A percentile compares a stretch with the other conserved stretches of the same genome.
phyloP scores from a whole-genome alignment of 2,329 filamentous ascomycete species.

The Pseudogymnoascus sp. region DNA sequence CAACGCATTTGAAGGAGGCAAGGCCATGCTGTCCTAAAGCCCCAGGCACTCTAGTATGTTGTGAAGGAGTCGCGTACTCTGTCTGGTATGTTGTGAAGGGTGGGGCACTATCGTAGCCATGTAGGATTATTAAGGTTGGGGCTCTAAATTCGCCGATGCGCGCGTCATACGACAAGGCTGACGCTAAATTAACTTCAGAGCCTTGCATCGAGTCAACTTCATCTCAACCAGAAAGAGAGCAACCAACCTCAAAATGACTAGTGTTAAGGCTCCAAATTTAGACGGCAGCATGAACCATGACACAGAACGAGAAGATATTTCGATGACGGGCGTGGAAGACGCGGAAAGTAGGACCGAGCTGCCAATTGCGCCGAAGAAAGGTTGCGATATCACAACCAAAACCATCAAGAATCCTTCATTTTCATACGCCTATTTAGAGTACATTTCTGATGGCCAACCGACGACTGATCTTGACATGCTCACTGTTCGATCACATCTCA shows the following conservation, averaged over 20 bases:
- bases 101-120: background rate
- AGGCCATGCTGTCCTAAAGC: background rate
- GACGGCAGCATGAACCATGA: background rate
- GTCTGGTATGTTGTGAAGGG: background rate
- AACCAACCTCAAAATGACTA: background rate
- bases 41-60: slow-evolving; percentile 31
- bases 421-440: slow-evolving; percentile 48
- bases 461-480: slow-evolving; percentile 46
- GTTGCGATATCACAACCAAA: slow-evolving; percentile 41
- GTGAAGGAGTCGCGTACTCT: slow-evolving; percentile 6
- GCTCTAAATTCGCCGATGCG: background rate
- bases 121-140: background rate
- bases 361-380: slow-evolving; percentile 13
- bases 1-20: slow-evolving; percentile 47
- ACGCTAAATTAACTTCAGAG: slow-evolving; percentile 9
- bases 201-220: background rate
- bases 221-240: background rate
- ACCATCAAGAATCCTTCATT: slow-evolving; percentile 46
- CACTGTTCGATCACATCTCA: slow-evolving; percentile 55
- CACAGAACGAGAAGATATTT: background rate
- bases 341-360: background rate
- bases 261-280: background rate
- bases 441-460: slow-evolving; percentile 12
- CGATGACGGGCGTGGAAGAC: background rate
- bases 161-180: slow-evolving; percentile 6